phyloP scores from a whole-genome alignment of 345 rosid species.

The Salix brachista region DNA sequence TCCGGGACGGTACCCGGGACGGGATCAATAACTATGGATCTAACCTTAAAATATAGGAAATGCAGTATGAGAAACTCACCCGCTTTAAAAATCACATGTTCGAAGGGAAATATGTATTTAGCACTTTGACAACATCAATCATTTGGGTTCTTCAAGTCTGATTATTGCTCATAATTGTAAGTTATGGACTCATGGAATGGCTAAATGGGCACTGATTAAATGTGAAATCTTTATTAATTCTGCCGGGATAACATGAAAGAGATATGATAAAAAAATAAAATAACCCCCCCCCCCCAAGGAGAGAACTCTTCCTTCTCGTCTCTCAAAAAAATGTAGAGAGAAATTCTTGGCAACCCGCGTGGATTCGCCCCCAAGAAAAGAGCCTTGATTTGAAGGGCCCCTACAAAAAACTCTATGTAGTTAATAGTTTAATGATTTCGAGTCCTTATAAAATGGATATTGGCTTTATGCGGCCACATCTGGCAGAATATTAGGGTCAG shows the following conservation, averaged over 20 bases:
- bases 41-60: not conserved
- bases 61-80: not conserved
- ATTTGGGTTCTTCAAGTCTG: not conserved
- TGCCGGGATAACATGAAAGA: not conserved
- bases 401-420: too few relatives aligned
- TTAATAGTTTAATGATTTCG: not conserved
- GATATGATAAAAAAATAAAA: too few relatives aligned
- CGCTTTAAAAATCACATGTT: not conserved
- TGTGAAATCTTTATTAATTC: too few relatives aligned
- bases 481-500: conserved; percentile 17
- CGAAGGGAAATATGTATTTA: not conserved
- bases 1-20: too few relatives aligned
- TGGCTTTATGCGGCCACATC: conserved; percentile 8
- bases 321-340: not conserved
- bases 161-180: too few relatives aligned
- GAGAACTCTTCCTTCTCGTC: too few relatives aligned
- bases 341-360: not conserved
- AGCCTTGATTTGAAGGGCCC: not conserved
- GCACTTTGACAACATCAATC: not conserved
- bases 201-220: too few relatives aligned
- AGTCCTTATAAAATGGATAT: not conserved
- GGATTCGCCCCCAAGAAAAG: not conserved
- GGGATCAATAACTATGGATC: too few relatives aligned
- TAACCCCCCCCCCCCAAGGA: too few relatives aligned
- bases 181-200: too few relatives aligned